phyloP scores from a whole-genome alignment of 441 rosid genomes.

The Sinapis alba region DNA sequence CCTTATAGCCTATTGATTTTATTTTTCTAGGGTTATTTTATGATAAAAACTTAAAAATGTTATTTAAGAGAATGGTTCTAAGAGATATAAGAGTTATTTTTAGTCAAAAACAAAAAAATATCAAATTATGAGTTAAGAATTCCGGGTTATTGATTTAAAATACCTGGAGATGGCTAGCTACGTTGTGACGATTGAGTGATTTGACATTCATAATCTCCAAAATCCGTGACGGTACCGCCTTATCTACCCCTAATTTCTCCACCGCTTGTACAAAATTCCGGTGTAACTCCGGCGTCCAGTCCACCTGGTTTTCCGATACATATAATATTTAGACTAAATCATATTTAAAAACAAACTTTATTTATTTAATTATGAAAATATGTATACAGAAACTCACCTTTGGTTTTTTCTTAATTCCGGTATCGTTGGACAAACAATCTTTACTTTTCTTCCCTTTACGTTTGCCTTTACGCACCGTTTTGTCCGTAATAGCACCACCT shows the following conservation, averaged over 20 bases:
- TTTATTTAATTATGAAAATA: background rate
- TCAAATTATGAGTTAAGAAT: too few relatives aligned
- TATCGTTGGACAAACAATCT: slow-evolving; percentile 45
- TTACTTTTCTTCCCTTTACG: slow-evolving; percentile 50
- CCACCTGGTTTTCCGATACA: slow-evolving; percentile 52
- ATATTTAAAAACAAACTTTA: background rate
- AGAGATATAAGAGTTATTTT: too few relatives aligned
- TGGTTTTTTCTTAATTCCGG: slow-evolving; percentile 39
- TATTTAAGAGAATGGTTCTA: too few relatives aligned
- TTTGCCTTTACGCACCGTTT: slow-evolving; percentile 37
- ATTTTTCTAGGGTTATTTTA: too few relatives aligned
- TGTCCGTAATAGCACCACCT: slow-evolving; percentile 42
- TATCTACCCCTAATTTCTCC: slow-evolving; percentile 90
- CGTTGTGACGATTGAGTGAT: slow-evolving; percentile 91
- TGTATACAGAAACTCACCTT: slow-evolving; percentile 24
- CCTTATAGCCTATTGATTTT: too few relatives aligned
- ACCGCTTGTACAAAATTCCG: slow-evolving; percentile 91
- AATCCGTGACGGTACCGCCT: slow-evolving; percentile 95
- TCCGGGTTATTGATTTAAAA: too few relatives aligned
- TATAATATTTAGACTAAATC: background rate
- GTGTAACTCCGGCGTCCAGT: slow-evolving; percentile 96
- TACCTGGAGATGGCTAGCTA: slow-evolving; percentile 98
- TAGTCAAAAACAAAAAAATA: too few relatives aligned
- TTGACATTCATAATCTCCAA: slow-evolving; percentile 88
- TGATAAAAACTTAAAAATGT: too few relatives aligned